Base-by-base conservation (phyloP, 179 eudicot species). In the Amaranthus tricolor region DNA sequence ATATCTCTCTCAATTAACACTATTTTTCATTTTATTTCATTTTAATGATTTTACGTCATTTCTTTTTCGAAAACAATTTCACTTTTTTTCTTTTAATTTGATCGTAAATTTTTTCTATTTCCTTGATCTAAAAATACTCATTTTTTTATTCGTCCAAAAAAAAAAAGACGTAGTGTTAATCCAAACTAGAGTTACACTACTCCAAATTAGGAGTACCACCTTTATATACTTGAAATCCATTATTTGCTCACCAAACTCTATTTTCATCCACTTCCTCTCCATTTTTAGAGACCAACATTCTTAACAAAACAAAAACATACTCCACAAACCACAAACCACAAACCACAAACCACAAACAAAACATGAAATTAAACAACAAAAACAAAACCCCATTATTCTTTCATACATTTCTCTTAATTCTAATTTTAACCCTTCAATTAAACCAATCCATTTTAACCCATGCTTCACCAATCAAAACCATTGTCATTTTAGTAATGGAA, bases 401-500 rank as follows among this genome's bases (percentile, higher is more conserved):
- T 12, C 48, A 21, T 45, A 16, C 68, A 51, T 7, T 83, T 9
- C 19, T 80, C n/a, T 45, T 78, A 17, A 72, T 80, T 78, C 47
- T 62, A 15, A 4, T 74, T 21, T 11, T 77, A 17, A 9, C 74
- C 17, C 44, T 71, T 1, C 82, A 71, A 54, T 9, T 47, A 14
- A 62, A 63, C 68, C 47, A 58, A 43, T 1, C 67, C 47, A 6
- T 67, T 12, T 63, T 45, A 62, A 64, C 65, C 45, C 69, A 75
- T 55, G 77, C 62, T 47, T 59, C 82, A 40, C 57, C 68, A 10
- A 86, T 90, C 40, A 88, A 90, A 74, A 90, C 88, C 4, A 82
- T 92, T 15, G 96, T 90, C 17, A 81, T 92, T 6, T 69, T 92
- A 45, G 97, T 92, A 0, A 90, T 90, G 96, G 97, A 92, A 57